These are phyloP conservation scores for Aspergillus tanneri DNA, from an alignment of 2,329 filamentous ascomycete genomes.

Conservation along the genomic window DNA sequence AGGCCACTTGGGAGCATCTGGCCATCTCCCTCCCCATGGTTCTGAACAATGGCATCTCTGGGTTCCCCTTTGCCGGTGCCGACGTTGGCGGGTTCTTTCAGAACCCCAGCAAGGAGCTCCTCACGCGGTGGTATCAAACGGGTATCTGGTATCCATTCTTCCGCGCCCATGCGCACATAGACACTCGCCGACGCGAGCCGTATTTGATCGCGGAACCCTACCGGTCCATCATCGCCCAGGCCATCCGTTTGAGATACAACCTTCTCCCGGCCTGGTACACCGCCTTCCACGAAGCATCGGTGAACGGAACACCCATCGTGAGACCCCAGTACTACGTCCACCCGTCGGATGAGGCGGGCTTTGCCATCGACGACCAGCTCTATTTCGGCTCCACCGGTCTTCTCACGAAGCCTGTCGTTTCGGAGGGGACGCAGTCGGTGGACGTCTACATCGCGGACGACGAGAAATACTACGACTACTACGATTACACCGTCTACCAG, in stretches of 20 bases:
- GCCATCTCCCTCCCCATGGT: conserved; percentile 91
- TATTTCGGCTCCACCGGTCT: conserved; percentile 87
- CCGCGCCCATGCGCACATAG: conserved; percentile 94
- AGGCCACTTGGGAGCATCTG: conserved; percentile 87
- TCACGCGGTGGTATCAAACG: conserved; percentile 93
- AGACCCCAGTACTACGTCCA: conserved; percentile 92
- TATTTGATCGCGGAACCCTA: conserved; percentile 85
- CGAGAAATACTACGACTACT: conserved; percentile 94
- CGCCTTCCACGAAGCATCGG: conserved; percentile 85
- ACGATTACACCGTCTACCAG: conserved; percentile 75
- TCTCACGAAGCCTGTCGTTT: conserved; percentile 86
- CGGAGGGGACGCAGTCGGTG: conserved; percentile 68
- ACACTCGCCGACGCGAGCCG: conserved; percentile 88
- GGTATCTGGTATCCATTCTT: conserved; percentile 98
- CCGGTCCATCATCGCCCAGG: conserved; percentile 79
- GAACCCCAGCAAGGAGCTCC: conserved; percentile 87
- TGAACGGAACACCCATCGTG: conserved; percentile 80
- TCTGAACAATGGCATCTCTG: conserved; percentile 85
- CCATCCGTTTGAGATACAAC: conserved; percentile 82
- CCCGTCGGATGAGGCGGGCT: conserved; percentile 80
- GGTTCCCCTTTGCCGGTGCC: conserved; percentile 90
- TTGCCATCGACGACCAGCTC: conserved; percentile 86
- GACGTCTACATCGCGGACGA: conserved; percentile 86
- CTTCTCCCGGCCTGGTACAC: conserved; percentile 95
- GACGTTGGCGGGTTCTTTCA: conserved; percentile 98